These are phyloP conservation scores for Lachnellula subtilissima DNA, from an alignment of 2,329 filamentous ascomycete genomes.

Conservation along the genomic window DNA sequence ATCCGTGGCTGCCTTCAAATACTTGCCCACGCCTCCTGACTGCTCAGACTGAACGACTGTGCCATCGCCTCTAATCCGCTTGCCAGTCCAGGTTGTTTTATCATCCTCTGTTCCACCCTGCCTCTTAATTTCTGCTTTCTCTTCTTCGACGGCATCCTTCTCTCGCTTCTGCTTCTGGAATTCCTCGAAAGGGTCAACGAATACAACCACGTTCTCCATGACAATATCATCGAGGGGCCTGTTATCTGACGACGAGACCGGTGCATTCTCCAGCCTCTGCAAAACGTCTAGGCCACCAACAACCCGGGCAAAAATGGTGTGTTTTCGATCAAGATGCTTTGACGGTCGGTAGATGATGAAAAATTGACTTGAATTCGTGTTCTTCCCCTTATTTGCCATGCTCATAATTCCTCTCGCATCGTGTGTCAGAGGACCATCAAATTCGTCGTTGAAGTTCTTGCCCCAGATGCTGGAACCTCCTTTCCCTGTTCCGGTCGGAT, in stretches of 20 bases:
- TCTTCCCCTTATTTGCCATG: constrained; percentile 99
- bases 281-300: constrained; percentile 72
- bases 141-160: constrained; percentile 52
- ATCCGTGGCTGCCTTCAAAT: constrained; percentile 60
- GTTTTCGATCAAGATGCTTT: constrained; percentile 86
- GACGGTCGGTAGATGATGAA: constrained; percentile 87
- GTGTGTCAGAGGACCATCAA: constrained; percentile 85
- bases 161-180: constrained; percentile 73
- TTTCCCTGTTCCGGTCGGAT: constrained; percentile 85
- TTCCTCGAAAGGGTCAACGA: constrained; percentile 92
- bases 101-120: constrained; percentile 80
- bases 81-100: constrained; percentile 91
- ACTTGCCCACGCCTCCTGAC: constrained; percentile 65
- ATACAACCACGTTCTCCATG: constrained; percentile 79
- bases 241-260: constrained; percentile 65
- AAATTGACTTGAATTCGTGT: constrained; percentile 92
- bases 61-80: constrained; percentile 69
- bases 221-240: constrained; percentile 72
- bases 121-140: constrained; percentile 56
- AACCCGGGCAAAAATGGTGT: constrained; percentile 91
- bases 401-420: constrained; percentile 73
- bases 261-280: constrained; percentile 69
- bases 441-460: constrained; percentile 89
- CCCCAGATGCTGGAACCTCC: constrained; percentile 92
- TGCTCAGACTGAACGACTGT: constrained; percentile 44